Evolutionary conservation across 1,139 yeast genomes (phyloP).

Genomic region (Suhomyces ambrosiae): DNA sequence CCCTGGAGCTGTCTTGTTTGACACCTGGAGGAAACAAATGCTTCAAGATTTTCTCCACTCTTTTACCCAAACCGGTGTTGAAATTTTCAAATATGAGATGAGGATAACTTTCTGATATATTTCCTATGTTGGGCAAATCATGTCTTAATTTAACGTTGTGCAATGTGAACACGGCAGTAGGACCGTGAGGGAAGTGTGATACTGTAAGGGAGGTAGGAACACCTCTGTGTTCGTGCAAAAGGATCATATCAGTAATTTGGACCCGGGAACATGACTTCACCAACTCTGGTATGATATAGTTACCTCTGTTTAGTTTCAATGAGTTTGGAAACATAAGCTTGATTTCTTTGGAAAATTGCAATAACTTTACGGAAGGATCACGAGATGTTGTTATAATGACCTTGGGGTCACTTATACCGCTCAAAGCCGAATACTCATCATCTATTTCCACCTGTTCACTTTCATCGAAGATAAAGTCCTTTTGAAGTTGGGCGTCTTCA

Average conservation of each 20-base stretch:
- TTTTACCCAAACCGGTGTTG: slow-evolving; percentile 76
- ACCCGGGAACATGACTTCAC: slow-evolving; percentile 76
- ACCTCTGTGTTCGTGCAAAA: slow-evolving; percentile 96
- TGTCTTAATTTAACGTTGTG: slow-evolving; percentile 95
- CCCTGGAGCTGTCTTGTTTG: slow-evolving; percentile 83
- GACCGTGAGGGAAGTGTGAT: slow-evolving; percentile 98
- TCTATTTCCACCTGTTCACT: slow-evolving; percentile 66
- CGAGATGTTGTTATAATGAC: slow-evolving; percentile 91
- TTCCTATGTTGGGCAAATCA: slow-evolving; percentile 84
- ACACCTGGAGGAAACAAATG: slow-evolving; percentile 98
- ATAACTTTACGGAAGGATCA: slow-evolving; percentile 80
- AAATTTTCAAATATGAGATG: slow-evolving; percentile 92
- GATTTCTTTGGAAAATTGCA: slow-evolving; percentile 92
- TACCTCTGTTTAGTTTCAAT: slow-evolving; percentile 89
- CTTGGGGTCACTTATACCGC: slow-evolving; percentile 92
- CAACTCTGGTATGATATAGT: slow-evolving; percentile 79
- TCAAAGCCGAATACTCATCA: slow-evolving; percentile 86
- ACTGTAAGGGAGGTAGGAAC: slow-evolving; percentile 92
- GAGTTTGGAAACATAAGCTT: slow-evolving; percentile 88
- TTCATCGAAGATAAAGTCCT: slow-evolving; percentile 84
- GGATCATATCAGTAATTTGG: slow-evolving; percentile 76
- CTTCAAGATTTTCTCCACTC: slow-evolving; percentile 79
- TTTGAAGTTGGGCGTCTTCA: slow-evolving; percentile 79
- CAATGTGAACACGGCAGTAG: slow-evolving; percentile 89
- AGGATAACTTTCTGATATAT: slow-evolving; percentile 88